These are phyloP conservation scores for Exserohilum rostratum DNA, from an alignment of 2,329 filamentous ascomycete genomes.

Conservation along the genomic window DNA sequence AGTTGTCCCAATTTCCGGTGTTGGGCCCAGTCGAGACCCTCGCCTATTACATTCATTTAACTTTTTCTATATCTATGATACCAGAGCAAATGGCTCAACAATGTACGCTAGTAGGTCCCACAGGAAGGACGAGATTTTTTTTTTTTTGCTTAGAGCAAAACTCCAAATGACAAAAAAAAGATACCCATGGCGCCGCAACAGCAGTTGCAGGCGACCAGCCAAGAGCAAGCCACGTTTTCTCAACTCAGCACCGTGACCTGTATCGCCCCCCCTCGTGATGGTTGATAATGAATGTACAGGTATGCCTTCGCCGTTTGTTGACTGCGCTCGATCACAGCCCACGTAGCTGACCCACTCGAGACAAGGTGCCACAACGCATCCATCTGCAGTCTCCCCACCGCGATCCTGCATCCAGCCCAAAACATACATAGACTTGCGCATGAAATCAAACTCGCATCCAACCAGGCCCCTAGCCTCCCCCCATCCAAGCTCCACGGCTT, in stretches of 20 bases:
- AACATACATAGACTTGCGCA: slow-evolving; percentile 20
- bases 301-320: neutral
- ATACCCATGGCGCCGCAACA: slow-evolving; percentile 21
- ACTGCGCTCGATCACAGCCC: slow-evolving; percentile 4
- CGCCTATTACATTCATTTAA: slow-evolving; percentile 35
- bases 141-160: slow-evolving; percentile 18
- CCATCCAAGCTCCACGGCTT: slow-evolving; percentile 17
- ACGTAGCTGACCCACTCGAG: slow-evolving; percentile 20
- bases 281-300: neutral
- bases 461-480: slow-evolving; percentile 18
- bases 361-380: slow-evolving; percentile 26
- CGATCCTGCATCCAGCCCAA: slow-evolving; percentile 19
- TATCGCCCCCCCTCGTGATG: neutral
- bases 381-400: slow-evolving; percentile 22
- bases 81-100: slow-evolving; percentile 45
- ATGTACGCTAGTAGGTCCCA: slow-evolving; percentile 40
- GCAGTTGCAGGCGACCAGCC: slow-evolving; percentile 4
- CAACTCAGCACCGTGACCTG: neutral
- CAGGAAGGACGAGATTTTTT: slow-evolving; percentile 24
- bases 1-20: slow-evolving; percentile 21
- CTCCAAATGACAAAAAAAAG: slow-evolving; percentile 23
- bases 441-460: slow-evolving; percentile 18
- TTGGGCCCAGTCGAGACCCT: slow-evolving; percentile 16
- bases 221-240: slow-evolving; percentile 7
- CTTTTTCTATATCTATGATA: slow-evolving; percentile 41